Evolutionary conservation across 495 filamentous ascomycete genomes (phyloP), one percentile per base, ranked within the genome.

Genomic region (Aspergillus taichungensis): DNA sequence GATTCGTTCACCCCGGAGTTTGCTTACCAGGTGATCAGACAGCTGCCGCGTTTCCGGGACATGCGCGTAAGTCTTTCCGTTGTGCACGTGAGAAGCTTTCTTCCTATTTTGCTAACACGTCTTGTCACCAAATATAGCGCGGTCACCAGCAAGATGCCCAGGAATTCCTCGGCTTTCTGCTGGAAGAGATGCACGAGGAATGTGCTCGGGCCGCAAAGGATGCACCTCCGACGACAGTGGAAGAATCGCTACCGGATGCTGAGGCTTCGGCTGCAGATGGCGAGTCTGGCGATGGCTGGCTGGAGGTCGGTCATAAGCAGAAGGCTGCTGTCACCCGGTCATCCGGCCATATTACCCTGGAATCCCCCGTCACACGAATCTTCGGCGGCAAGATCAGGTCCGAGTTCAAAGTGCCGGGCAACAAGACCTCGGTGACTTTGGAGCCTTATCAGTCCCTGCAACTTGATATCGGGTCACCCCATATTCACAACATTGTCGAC

Each of bases 131-230:
- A 27, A 14, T 41, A 8, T 13, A 88, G 82, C 84, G 89, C 40
- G 92, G 92, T 2, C 94, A 97, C 46, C 92, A 98, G 59, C 90
- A 98, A 73, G 92, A 98, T 69, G 94, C 94, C 7, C 88, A 98
- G 60, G 92, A 98, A 50, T 98, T 98, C 61, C 71, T 98, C 6
- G 94, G 92, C 0, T 96, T 97, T 53, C 73, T 97, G 32, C 73
- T 98, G 6, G 89, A 94, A 53, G 86, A 87, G 40, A 77, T 98
- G 36, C 90, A 97, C 56, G 89, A 96, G 45, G 92, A 98, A 63
- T 95, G 88, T 55, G 76, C 79, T 31, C 76, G 82, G 41, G 82
- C 87, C 30, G 84, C 90, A 67, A 79, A 77, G 47, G 68, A 71
- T 31, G 66, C 66, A 1, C 53, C 66, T 27, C 66, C 68, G 3